phyloP scores from a whole-genome alignment of 2,329 filamentous ascomycete genomes.

The Achaetomium macrosporum region DNA sequence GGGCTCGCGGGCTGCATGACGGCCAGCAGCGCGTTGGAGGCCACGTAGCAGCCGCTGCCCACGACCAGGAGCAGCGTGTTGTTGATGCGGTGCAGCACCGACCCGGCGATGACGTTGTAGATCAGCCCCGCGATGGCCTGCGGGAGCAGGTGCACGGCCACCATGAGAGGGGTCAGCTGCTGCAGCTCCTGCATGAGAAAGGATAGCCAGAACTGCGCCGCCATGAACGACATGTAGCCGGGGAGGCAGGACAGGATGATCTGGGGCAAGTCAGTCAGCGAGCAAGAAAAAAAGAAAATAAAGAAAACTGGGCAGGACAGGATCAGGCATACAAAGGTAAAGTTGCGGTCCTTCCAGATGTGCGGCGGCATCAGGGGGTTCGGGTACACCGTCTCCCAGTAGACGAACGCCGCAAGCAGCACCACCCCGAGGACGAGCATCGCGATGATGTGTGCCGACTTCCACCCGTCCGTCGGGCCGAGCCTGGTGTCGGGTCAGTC shows the following conservation, averaged over 20 bases:
- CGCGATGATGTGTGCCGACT: slow-evolving; percentile 54
- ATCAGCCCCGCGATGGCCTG: slow-evolving; percentile 58
- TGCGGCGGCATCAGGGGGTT: slow-evolving; percentile 48
- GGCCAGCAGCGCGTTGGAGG: slow-evolving; percentile 45
- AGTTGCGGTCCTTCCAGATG: slow-evolving; percentile 58
- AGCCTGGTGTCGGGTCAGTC: slow-evolving; percentile 31
- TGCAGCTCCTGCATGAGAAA: slow-evolving; percentile 59
- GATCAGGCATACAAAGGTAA: slow-evolving; percentile 46
- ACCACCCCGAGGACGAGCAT: slow-evolving; percentile 54
- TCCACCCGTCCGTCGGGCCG: slow-evolving; percentile 58
- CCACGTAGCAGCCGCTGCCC: slow-evolving; percentile 36
- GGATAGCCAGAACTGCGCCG: slow-evolving; percentile 56
- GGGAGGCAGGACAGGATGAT: slow-evolving; percentile 51
- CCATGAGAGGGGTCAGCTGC: slow-evolving; percentile 46
- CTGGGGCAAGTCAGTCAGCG: slow-evolving; percentile 26
- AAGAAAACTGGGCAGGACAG: neutral
- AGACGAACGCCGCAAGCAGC: slow-evolving; percentile 50
- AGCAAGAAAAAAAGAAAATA: neutral
- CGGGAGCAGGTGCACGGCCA: slow-evolving; percentile 59
- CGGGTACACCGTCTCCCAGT: slow-evolving; percentile 54
- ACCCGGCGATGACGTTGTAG: slow-evolving; percentile 57
- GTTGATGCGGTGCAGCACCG: slow-evolving; percentile 56
- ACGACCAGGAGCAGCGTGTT: slow-evolving; percentile 56
- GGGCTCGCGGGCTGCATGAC: slow-evolving; percentile 48
- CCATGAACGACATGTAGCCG: slow-evolving; percentile 58